Evolutionary conservation across 176 grass and related monocot species (phyloP).

Genomic region (Carex kokanica): DNA sequence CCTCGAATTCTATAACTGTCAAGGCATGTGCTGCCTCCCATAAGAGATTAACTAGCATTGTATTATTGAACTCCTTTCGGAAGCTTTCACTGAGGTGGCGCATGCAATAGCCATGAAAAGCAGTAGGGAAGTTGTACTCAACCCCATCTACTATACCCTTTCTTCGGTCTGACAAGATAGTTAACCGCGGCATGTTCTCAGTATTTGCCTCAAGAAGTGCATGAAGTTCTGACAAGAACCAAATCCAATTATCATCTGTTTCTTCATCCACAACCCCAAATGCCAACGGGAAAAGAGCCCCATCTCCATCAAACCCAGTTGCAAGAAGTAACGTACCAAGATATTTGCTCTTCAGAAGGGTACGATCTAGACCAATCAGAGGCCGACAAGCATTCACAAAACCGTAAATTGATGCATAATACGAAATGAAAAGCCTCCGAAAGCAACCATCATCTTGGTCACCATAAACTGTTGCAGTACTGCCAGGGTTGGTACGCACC

Average conservation of each 20-base stretch:
- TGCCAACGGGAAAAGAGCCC: conserved; percentile 86
- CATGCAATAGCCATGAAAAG: conserved; percentile 97
- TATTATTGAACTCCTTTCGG: conserved; percentile 81
- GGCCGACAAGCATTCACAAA: conserved; percentile 93
- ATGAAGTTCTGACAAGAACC: conserved; percentile 93
- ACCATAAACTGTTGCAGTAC: conserved; percentile 71
- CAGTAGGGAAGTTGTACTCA: conserved; percentile 95
- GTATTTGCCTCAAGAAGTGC: conserved; percentile 87
- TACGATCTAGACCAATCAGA: conserved; percentile 85
- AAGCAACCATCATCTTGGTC: conserved; percentile 82
- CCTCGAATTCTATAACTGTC: conserved; percentile 84
- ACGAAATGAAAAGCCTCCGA: conserved; percentile 75
- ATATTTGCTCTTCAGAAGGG: conserved; percentile 84
- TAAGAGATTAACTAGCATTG: conserved; percentile 64
- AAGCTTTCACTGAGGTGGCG: conserved; percentile 82
- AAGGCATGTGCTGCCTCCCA: conserved; percentile 94
- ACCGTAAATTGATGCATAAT: conserved; percentile 88
- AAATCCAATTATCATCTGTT: conserved; percentile 91
- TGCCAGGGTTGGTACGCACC: conserved; percentile 82
- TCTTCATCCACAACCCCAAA: conserved; percentile 98
- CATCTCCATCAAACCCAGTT: conserved; percentile 88
- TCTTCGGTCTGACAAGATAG: conserved; percentile 80
- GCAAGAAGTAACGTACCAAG: conserved; percentile 90
- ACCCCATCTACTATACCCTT: conserved; percentile 92
- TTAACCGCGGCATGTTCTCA: conserved; percentile 93